A percentile compares a stretch with the other conserved stretches of the same genome.
These are phyloP conservation scores for Talaromyces proteolyticus DNA, from an alignment of 495 filamentous ascomycete species.

Conservation along the genomic window DNA sequence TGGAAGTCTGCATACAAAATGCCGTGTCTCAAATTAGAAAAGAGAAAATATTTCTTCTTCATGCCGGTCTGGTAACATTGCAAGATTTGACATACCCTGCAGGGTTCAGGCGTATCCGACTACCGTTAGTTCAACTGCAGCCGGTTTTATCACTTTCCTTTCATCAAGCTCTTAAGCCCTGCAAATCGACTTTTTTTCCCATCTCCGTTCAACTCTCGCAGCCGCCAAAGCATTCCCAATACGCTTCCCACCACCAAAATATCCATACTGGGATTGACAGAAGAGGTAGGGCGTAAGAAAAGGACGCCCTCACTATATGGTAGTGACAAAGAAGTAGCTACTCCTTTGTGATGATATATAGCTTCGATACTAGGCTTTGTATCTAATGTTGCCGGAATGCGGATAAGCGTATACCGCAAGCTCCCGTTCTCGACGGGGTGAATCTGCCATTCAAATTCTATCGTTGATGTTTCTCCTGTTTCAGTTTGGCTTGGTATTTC, in stretches of 20 bases:
- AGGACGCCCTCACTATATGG: conserved; percentile 4
- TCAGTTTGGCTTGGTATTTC: not conserved
- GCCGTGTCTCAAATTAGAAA: too few relatives aligned
- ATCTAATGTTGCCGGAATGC: conserved; percentile 1
- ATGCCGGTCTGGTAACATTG: too few relatives aligned
- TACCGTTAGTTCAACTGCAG: too few relatives aligned
- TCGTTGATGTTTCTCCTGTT: too few relatives aligned
- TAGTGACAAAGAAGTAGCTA: conserved; percentile 1
- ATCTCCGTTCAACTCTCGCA: conserved; percentile 4
- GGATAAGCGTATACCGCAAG: conserved; percentile 6
- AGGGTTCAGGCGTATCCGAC: too few relatives aligned
- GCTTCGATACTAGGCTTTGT: not conserved
- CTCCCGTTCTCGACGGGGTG: conserved; percentile 4
- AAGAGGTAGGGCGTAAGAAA: not conserved
- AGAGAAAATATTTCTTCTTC: too few relatives aligned
- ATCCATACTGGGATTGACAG: not conserved
- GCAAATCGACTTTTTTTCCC: not conserved
- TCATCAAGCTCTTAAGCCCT: not conserved
- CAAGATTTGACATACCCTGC: too few relatives aligned
- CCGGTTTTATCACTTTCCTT: not conserved
- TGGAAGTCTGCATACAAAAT: too few relatives aligned
- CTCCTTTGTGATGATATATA: conserved; percentile 5
- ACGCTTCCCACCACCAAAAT: conserved; percentile 3
- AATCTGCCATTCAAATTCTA: conserved; percentile 5
- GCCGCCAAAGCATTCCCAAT: conserved; percentile 6